Base-by-base conservation (phyloP, 2,329 filamentous ascomycete genomes). In the Neopestalotiopsis sp. region DNA sequence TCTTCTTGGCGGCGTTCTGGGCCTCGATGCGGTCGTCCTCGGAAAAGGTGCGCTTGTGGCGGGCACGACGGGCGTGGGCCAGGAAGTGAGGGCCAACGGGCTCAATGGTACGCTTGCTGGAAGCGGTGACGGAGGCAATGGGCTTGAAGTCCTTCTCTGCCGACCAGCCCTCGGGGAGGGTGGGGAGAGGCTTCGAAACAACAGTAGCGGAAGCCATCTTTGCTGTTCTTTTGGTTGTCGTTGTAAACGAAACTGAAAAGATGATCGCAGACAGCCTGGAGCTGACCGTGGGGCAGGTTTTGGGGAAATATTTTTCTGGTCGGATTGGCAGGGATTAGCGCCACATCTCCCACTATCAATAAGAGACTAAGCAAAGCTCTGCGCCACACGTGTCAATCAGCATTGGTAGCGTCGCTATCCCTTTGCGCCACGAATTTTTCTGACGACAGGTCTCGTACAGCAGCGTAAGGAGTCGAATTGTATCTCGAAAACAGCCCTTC, bases 11-110 rank as follows among this genome's bases (percentile, higher is more conserved):
- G 75, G 92, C 94, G 82, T 97, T 91, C 83, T 97, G 93, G 63
- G 96, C 96, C 85, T 98, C 94, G 79, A 99, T 97, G 74, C 95
- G 93, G 82, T 99, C 96, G 83, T 99, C 96, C 84, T 99, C 95
- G 78, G 94, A 97, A 84, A 99, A 99, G 65, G 96, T 99, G 78
- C 96, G 94, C 86, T 97, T 94, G 84, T 98, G 95, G 73, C 95
- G 92, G 83, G 94, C 94, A 83, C 96, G 93, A 79, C 96, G 95
- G 77, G 96, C 96, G 83, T 98, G 95, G 75, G 96, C 96, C 74
- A 99, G 91, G 87, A 98, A 99, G 86, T 98, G 94, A 82, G 96
- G 95, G 75, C 96, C 96, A 75, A 98, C 94, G 67, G 96, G 95
- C 86, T 98, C 96, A 77, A 99, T 91, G 80, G 92, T 95, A 79